These are phyloP conservation scores for Coix lacrymajobi DNA, from an alignment of 176 grass and related monocot species.

Conservation along the genomic window DNA sequence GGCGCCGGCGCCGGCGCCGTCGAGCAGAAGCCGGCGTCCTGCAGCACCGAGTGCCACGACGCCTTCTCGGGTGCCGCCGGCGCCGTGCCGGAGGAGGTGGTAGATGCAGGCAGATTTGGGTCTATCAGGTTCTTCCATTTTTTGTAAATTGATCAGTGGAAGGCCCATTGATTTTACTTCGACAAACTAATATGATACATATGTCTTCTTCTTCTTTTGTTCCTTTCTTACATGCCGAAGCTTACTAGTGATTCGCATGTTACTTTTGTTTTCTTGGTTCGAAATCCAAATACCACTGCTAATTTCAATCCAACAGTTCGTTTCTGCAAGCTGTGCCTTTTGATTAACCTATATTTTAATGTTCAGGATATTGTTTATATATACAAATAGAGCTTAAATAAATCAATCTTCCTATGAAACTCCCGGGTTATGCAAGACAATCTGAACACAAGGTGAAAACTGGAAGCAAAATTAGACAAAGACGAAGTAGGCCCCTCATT, in stretches of 20 bases:
- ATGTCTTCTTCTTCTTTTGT: not conserved
- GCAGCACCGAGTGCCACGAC: conserved; percentile 42
- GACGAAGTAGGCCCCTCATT: not conserved
- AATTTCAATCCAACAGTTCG: conserved; percentile 6
- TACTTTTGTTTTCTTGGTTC: conserved; percentile 24
- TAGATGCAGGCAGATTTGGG: conserved; percentile 51
- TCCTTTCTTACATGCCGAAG: conserved; percentile 20
- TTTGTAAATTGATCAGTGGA: conserved; percentile 52
- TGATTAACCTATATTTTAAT: not conserved
- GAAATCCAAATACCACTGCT: conserved; percentile 26
- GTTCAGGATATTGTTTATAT: not conserved
- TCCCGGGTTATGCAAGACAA: not conserved
- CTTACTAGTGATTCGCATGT: conserved; percentile 26
- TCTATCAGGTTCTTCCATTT: conserved; percentile 67
- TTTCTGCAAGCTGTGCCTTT: not conserved
- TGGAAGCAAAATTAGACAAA: not conserved
- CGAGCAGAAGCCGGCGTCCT: conserved; percentile 36
- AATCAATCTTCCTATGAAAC: not conserved
- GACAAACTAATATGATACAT: conserved; percentile 51
- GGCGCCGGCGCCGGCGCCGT: conserved; percentile 12
- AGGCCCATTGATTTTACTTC: conserved; percentile 29
- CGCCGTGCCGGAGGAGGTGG: conserved; percentile 33
- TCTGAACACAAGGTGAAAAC: not conserved
- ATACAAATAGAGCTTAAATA: not conserved
- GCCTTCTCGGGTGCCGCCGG: conserved; percentile 3